A percentile compares a stretch with the other conserved stretches of the same genome.
Conservation (phyloP, 164 flowering plant species). For the Vitis amurensis region DNA sequence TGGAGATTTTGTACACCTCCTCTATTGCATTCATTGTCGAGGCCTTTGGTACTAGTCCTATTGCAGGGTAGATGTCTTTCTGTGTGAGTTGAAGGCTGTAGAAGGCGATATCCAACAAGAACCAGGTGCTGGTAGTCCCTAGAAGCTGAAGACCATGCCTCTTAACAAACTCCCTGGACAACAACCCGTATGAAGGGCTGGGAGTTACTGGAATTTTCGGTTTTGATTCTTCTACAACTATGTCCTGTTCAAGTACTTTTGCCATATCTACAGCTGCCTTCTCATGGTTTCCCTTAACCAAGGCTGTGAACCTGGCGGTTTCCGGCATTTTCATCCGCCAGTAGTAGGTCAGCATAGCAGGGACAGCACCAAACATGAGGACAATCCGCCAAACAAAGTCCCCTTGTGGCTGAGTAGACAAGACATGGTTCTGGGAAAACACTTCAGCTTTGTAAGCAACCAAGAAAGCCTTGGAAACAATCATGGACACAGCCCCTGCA, state of each 20-base stretch:
- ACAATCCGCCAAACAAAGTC: conserved; percentile 52
- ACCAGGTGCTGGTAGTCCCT: conserved; percentile 51
- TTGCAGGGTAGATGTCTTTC: conserved; percentile 43
- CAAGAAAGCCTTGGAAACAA: conserved; percentile 22
- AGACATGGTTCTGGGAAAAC: conserved; percentile 7
- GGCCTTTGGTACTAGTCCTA: conserved; percentile 21
- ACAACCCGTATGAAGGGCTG: conserved; percentile 23
- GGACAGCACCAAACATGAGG: conserved; percentile 56
- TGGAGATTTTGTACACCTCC: conserved; percentile 37
- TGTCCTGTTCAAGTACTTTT: conserved; percentile 31
- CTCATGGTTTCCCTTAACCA: conserved; percentile 32
- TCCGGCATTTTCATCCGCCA: conserved; percentile 63
- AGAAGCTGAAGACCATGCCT: conserved; percentile 47
- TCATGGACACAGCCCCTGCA: conserved; percentile 28
- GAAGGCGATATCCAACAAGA: conserved; percentile 50
- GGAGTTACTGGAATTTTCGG: not conserved
- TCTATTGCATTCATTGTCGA: conserved; percentile 33
- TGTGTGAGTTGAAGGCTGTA: conserved; percentile 46
- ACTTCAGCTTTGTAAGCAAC: conserved; percentile 15
- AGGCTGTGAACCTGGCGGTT: conserved; percentile 53
- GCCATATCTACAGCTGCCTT: conserved; percentile 52
- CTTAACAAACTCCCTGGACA: conserved; percentile 29
- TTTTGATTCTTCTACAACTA: conserved; percentile 1
- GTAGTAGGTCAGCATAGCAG: conserved; percentile 47
- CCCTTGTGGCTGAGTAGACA: conserved; percentile 39